Base-by-base conservation (phyloP, 23 red algal species). In the Chondrus crispus region DNA sequence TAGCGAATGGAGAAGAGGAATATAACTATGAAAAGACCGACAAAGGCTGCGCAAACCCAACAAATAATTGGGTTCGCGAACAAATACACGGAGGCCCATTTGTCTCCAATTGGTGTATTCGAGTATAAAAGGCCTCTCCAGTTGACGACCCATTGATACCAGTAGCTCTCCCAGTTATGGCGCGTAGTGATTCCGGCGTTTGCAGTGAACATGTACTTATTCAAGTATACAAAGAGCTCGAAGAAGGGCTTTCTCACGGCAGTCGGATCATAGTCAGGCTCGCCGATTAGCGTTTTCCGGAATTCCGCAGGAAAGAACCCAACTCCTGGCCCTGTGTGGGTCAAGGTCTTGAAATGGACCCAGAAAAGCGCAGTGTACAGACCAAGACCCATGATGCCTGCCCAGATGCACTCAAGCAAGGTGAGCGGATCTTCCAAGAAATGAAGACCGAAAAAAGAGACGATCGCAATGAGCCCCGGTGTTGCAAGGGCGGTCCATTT, bases 401-500 rank as follows among this genome's bases (percentile, higher is more conserved):
- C 91, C 58, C 91, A 81, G 24, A 89, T 76, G 73, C 94, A 99
- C 42, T 96, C 94, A 0, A 91, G 28, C 42, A 96, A 68, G 42
- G 94, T 81, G 35, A 96, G 64, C 2, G 87, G 83, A 6, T 88
- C 55, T 18, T 84, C 72, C 11, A 90, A 69, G 60, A 96, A 93
- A 70, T 93, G 85, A 4, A 85, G 62, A 36, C 87, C 94, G 81
- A 93, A 96, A 72, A 99, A 90, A 11, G 94, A 99, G 20, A 95
- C 93, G 52, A 98, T 78, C 5, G 88, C 96, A 47, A 90, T 92
- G 42, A 95, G 60, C 53, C 80, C 96, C 9, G 96, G 92, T 30
- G 96, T 98, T 0, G 93, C 96, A 41, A 98, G 89, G 58, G 88
- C 96, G 26, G 96, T 98, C 86, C 88, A 93, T 74, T 98, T 98